These are phyloP conservation scores for Fusarium camptoceras DNA, from an alignment of 2,329 filamentous ascomycete species.

Conservation along the genomic window DNA sequence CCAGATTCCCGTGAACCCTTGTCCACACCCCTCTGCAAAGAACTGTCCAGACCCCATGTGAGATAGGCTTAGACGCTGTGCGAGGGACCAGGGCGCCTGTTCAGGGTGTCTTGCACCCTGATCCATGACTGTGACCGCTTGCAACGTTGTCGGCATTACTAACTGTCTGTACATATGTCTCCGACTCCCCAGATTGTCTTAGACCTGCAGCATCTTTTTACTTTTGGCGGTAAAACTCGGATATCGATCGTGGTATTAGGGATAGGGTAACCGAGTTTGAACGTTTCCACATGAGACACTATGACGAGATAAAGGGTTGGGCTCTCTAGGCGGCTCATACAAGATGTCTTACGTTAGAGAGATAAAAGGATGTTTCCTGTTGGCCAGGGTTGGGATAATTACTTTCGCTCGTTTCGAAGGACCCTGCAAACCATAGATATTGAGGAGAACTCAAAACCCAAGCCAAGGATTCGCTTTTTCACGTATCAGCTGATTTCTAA, in stretches of 20 bases:
- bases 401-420: neutral
- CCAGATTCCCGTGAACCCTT: conserved; percentile 27
- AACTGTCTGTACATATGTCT: conserved; percentile 3
- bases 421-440: neutral
- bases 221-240: conserved; percentile 11
- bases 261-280: conserved; percentile 5
- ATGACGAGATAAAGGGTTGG: conserved; percentile 29
- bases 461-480: neutral
- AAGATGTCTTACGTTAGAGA: conserved; percentile 12
- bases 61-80: conserved; percentile 39
- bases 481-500: neutral
- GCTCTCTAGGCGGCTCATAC: conserved; percentile 10
- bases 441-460: neutral
- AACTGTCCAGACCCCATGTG: conserved; percentile 7
- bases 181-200: conserved; percentile 5
- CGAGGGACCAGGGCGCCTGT: conserved; percentile 44
- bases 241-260: neutral
- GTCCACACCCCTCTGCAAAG: conserved; percentile 11
- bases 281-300: conserved; percentile 14
- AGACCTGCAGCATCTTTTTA: conserved; percentile 2
- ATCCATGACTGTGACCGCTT: conserved; percentile 18
- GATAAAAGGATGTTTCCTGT: conserved; percentile 9
- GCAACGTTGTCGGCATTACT: conserved; percentile 12
- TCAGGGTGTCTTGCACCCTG: conserved; percentile 24
- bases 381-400: neutral